phyloP scores from a whole-genome alignment of 768 basidiomycete species.

The Kondoa subrosea region DNA sequence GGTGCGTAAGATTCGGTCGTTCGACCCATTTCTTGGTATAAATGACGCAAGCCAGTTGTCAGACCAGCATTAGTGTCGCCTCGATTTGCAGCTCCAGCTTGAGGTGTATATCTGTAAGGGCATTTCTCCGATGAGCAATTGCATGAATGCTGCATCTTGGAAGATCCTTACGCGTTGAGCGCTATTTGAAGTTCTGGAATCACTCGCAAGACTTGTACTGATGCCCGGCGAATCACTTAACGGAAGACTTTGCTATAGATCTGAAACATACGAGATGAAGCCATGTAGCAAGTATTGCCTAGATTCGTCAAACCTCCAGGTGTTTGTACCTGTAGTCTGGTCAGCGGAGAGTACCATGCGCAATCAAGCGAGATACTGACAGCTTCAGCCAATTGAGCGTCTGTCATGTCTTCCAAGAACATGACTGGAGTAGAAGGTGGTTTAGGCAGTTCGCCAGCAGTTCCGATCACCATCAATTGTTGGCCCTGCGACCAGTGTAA shows the following conservation, averaged over 20 bases:
- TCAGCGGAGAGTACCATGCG: conserved; percentile 3
- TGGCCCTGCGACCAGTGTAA: conserved; percentile 46
- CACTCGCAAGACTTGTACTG: conserved; percentile 77
- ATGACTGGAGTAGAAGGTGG: conserved; percentile 60
- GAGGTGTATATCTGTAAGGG: neutral
- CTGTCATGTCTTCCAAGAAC: conserved; percentile 87
- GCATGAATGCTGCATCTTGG: too few species aligned
- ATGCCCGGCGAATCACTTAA: conserved; percentile 44
- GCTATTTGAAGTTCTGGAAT: conserved; percentile 75
- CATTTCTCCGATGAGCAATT: conserved; percentile 1
- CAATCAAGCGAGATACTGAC: conserved; percentile 36
- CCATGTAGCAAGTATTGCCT: conserved; percentile 31
- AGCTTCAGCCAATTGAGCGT: conserved; percentile 58
- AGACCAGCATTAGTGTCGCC: conserved; percentile 27
- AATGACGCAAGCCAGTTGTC: conserved; percentile 44
- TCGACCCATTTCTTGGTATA: conserved; percentile 55
- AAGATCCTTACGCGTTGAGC: conserved; percentile 46
- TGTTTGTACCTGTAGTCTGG: conserved; percentile 43
- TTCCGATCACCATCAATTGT: conserved; percentile 75
- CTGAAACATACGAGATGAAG: neutral
- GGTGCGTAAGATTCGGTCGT: conserved; percentile 67
- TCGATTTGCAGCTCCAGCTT: neutral
- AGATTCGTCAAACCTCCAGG: conserved; percentile 64
- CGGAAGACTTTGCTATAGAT: neutral
- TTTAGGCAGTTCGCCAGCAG: conserved; percentile 78